Evolutionary conservation across 495 filamentous ascomycete species (phyloP), one percentile per base, ranked within the genome.

Genomic region (Aspergillus incahuasiensis): DNA sequence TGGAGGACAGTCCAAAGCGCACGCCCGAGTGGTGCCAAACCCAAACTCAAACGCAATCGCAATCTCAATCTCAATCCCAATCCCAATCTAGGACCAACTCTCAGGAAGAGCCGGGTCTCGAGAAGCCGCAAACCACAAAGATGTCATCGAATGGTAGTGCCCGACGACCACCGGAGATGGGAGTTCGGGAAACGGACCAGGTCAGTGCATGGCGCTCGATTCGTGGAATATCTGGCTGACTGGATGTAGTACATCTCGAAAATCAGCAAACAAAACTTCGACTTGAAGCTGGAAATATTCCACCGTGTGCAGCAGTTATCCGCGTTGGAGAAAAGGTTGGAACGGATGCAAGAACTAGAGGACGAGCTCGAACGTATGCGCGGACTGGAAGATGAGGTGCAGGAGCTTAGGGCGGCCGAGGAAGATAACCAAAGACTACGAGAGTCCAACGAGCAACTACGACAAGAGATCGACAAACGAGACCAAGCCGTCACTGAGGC

Each of bases 221-320:
- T 28, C 19, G 20, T 38, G n/a, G 16, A 32, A 45, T 49, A 45
- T 16, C 28, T 39, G 46, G 48, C 46, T 55, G 12, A 62, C n/a
- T 22, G 11, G 8, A 4, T 55, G 12, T 19, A 56, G 72, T 74
- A 79, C 55, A 70, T 81, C 46, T 82, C 79, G 2, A 88, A 82
- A 45, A 72, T 95, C 43, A 85, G 86, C 63, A 95, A 95, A 63
- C 82, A 92, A 63, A 94, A 95, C 61, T 97, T 95, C 63, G 88
- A 92, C 63, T 75, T 97, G 54, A 95, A 95, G 68, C 75, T 96
- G 45, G 88, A 92, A 57, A 76, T 96, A 1, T 88, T 82, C 61
- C 88, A 96, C 59, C 79, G 86, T 16, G 67, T 75, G 11, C 76
- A 86, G 46, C 82, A 89, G 30, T 77, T 89, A 57, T 70, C 77